A percentile compares a stretch with the other conserved stretches of the same genome.
Conservation (phyloP, 2,329 filamentous ascomycete genomes). For the Paraphaeosphaeria sporulosa region DNA sequence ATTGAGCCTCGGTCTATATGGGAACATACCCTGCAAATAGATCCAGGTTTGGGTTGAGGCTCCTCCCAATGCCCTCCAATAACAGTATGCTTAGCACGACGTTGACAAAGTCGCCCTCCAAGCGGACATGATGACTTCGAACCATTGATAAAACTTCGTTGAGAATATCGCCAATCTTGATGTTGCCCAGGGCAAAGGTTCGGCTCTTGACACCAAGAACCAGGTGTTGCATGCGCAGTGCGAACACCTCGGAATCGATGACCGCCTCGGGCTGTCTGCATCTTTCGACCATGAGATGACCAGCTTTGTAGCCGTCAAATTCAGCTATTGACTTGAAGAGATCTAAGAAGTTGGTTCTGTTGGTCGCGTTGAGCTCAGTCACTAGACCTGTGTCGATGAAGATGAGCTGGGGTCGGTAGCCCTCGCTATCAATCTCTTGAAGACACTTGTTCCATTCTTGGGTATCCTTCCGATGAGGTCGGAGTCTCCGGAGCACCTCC, state of each 20-base stretch:
- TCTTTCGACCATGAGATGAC: conserved; percentile 93
- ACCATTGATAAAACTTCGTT: conserved; percentile 94
- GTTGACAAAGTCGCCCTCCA: conserved; percentile 98
- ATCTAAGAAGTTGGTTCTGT: conserved; percentile 90
- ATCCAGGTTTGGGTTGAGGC: conserved; percentile 84
- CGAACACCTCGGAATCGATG: conserved; percentile 87
- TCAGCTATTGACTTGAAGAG: conserved; percentile 95
- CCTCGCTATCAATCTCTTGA: conserved; percentile 79
- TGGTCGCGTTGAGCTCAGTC: conserved; percentile 86
- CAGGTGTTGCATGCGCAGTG: conserved; percentile 95
- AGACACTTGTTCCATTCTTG: conserved; percentile 78
- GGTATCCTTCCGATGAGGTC: conserved; percentile 73
- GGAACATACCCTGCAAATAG: conserved; percentile 73
- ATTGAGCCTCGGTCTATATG: not conserved
- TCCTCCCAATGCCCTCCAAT: conserved; percentile 91
- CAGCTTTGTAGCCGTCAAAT: conserved; percentile 95
- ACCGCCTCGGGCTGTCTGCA: conserved; percentile 93
- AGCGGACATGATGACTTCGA: conserved; percentile 84
- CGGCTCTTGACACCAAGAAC: conserved; percentile 88
- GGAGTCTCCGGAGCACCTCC: conserved; percentile 79
- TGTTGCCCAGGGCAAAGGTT: conserved; percentile 89
- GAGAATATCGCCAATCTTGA: conserved; percentile 95
- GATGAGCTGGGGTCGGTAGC: conserved; percentile 90
- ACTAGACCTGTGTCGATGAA: conserved; percentile 98
- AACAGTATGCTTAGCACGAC: conserved; percentile 95